phyloP scores from a whole-genome alignment of 2,329 filamentous ascomycete genomes.

The Botryosphaeria dothidea region DNA sequence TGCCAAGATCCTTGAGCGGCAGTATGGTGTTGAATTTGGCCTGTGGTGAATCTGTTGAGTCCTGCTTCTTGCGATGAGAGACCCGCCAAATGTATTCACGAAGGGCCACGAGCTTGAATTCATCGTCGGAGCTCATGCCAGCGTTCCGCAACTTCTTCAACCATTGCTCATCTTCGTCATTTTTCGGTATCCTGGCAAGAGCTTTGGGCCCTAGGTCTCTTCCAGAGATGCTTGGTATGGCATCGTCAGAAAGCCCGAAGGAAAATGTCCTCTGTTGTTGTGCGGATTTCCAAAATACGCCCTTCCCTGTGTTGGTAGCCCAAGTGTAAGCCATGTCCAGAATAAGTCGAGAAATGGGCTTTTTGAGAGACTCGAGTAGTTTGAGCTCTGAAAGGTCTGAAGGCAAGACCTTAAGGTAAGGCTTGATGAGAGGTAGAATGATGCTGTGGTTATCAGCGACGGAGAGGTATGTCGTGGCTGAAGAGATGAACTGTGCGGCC shows the following conservation, averaged over 20 bases:
- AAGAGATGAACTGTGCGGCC: conserved; percentile 78
- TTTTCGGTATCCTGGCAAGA: conserved; percentile 67
- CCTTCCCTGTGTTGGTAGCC: conserved; percentile 78
- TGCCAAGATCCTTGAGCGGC: conserved; percentile 70
- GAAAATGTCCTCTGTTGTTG: conserved; percentile 71
- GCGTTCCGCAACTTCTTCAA: conserved; percentile 80
- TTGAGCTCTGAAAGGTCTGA: conserved; percentile 70
- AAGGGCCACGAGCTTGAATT: conserved; percentile 82
- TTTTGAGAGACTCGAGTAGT: conserved; percentile 80
- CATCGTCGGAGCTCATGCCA: conserved; percentile 79
- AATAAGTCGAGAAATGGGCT: conserved; percentile 74
- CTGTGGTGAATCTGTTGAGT: conserved; percentile 48
- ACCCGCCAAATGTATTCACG: conserved; percentile 91
- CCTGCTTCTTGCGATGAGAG: conserved; percentile 64
- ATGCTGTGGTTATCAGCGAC: conserved; percentile 82
- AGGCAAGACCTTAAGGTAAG: conserved; percentile 76
- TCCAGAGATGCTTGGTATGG: conserved; percentile 56
- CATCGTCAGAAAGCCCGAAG: conserved; percentile 59
- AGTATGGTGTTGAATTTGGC: conserved; percentile 67
- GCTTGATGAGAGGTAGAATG: conserved; percentile 74
- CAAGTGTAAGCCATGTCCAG: conserved; percentile 85
- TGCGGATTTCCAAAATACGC: conserved; percentile 82
- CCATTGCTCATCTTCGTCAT: conserved; percentile 94
- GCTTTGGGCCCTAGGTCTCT: conserved; percentile 59
- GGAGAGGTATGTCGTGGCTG: conserved; percentile 73